Base-by-base conservation (phyloP, 2,329 filamentous ascomycete genomes). In the Magnaporthiopsis poae region DNA sequence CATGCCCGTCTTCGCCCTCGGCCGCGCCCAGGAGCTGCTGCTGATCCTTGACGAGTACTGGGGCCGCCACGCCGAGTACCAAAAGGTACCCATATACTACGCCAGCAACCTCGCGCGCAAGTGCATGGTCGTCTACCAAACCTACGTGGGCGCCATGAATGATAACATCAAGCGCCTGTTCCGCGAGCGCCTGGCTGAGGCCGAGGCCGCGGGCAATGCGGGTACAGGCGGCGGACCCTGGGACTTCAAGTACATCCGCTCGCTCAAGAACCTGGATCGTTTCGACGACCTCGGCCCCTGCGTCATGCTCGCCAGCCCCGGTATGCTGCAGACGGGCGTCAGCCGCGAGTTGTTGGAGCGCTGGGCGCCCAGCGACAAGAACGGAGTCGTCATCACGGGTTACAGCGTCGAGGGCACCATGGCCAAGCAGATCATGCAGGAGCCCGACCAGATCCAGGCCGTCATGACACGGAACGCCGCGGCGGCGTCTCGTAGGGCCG, bases 321-420 rank as follows among this genome's bases (percentile, higher is more conserved):
- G 95, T 87, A 98, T 99, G 95, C 82, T 99, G 71, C 94, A 99
- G 75, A 98, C 94, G 67, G 95, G 95, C 64, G 94, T 96, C 25
- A 96, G 92, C 73, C 85, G 95, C 75, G 92, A 97, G 75, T 81
- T 99, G 12, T 84, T 99, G 5, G 95, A 99, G 80, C 82, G 94
- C 72, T 99, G 95, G 95, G 94, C 94, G 1, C 95, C 95, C 0
- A 96, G 91, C 77, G 90, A 95, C 69, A 93, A 95, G 76, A 99
- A 99, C 74, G 95, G 94, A n/a, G 92, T 99, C 61, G 90, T 99
- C 72, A 96, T 99, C 77, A 99, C 95, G 0, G 95, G 95, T 75
- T 99, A 99, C 79, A 97, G 92, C 68, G 94, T 99, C 9, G 95
- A 99, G 77, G 95, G 95, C 7, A 99, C 95, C 0, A 98, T 99